Percentiles rank a stretch among this genome's conserved stretches.
Evolutionary conservation across 495 filamentous ascomycete species (phyloP).

Genomic region (Aspergillus indologenus): DNA sequence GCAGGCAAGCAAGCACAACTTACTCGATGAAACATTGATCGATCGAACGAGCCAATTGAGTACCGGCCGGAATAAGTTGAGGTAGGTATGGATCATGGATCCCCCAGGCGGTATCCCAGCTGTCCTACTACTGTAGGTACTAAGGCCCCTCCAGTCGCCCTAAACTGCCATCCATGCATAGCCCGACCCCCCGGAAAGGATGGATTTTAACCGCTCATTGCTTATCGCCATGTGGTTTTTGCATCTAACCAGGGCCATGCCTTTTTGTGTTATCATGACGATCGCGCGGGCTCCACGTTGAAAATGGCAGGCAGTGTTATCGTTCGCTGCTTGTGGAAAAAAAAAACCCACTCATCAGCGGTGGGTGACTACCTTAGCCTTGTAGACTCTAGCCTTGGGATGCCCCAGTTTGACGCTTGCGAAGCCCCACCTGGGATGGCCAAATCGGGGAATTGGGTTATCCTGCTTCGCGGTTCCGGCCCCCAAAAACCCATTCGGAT

Average conservation of each 20-base stretch:
- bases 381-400: no score
- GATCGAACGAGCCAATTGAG: not conserved
- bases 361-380: not conserved
- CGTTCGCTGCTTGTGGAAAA: conserved; percentile 1
- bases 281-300: conserved; percentile 22
- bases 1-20: no score
- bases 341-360: not conserved
- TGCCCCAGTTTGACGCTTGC: not conserved
- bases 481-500: conserved; percentile 12
- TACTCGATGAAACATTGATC: conserved; percentile 1
- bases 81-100: not conserved
- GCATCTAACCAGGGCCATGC: conserved; percentile 16
- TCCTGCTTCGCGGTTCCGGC: conserved; percentile 8
- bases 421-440: conserved; percentile 4
- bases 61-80: not conserved
- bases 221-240: conserved; percentile 27
- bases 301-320: conserved; percentile 8
- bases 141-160: not conserved
- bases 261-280: conserved; percentile 17
- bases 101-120: not conserved
- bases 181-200: conserved; percentile 7
- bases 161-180: conserved; percentile 7
- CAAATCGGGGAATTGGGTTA: conserved; percentile 15
- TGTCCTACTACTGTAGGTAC: not conserved
- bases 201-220: conserved; percentile 14